A percentile compares a stretch with the other conserved stretches of the same genome.
phyloP scores from a whole-genome alignment of 2,329 filamentous ascomycete genomes.

The Diaporthe vaccinii region DNA sequence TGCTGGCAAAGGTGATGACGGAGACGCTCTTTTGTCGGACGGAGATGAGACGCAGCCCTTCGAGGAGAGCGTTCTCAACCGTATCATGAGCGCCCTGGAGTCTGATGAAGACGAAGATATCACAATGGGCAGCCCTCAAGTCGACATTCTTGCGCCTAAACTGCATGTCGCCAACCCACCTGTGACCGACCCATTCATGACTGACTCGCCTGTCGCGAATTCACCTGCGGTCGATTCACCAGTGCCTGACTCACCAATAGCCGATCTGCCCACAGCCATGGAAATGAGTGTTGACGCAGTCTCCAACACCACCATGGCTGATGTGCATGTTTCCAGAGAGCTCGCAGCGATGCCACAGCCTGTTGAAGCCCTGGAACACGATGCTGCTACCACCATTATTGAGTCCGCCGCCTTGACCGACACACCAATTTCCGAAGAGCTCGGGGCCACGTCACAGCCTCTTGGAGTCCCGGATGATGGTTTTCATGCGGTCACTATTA shows the following conservation, averaged over 20 bases:
- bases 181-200: background rate
- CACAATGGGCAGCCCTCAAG: no score
- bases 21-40: background rate
- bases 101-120: background rate
- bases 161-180: background rate
- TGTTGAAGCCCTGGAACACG: background rate
- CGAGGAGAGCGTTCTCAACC: background rate
- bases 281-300: background rate
- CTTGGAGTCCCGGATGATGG: no score
- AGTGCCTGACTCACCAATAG: no score
- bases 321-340: background rate
- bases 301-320: background rate
- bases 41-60: constrained; percentile 5
- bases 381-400: background rate
- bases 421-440: background rate
- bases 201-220: constrained; percentile 2
- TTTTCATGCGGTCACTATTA: background rate
- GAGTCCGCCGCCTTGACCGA: background rate
- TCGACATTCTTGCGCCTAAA: background rate
- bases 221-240: background rate
- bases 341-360: background rate
- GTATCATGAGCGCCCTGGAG: background rate
- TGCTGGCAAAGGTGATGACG: background rate
- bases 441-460: background rate
- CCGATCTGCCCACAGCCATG: background rate